Conservation (phyloP, 2,329 filamentous ascomycete species). For the Aspergillus sp. region DNA sequence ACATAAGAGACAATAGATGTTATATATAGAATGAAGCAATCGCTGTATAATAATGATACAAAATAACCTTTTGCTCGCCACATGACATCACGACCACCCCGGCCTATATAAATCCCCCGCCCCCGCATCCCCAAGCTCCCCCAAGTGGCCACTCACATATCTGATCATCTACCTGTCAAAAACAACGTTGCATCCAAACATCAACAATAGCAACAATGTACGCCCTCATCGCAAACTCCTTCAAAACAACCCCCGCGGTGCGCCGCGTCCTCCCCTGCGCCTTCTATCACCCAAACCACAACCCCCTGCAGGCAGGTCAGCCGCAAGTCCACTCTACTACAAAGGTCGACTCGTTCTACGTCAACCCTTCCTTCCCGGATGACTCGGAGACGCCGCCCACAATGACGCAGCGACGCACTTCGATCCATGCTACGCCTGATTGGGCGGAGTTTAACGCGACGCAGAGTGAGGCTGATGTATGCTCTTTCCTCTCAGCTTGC, state of each 20-base stretch:
- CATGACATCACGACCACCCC: slow-evolving; percentile 9
- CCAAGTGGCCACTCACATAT: neutral
- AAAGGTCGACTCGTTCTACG: slow-evolving; percentile 11
- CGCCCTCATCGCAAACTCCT: neutral
- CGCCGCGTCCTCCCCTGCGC: slow-evolving; percentile 5
- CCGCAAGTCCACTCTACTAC: slow-evolving; percentile 1
- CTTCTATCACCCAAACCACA: slow-evolving; percentile 10
- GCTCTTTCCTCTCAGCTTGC: neutral
- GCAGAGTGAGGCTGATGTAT: slow-evolving; percentile 9
- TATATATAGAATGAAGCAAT: slow-evolving; percentile 1
- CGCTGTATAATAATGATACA: neutral
- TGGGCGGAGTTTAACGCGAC: slow-evolving; percentile 9
- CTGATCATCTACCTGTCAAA: neutral
- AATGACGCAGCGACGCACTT: neutral
- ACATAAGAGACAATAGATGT: neutral
- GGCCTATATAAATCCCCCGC: neutral
- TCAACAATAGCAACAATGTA: slow-evolving; percentile 1
- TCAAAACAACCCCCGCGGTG: slow-evolving; percentile 5
- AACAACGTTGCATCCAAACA: neutral
- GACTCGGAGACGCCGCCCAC: slow-evolving; percentile 6
- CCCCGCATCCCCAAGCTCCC: neutral
- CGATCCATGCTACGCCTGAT: neutral
- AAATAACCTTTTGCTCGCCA: neutral
- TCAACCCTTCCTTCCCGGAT: slow-evolving; percentile 8
- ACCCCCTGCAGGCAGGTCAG: neutral